phyloP scores from a whole-genome alignment of 176 grass and related monocot species.

The Oryza nivara region DNA sequence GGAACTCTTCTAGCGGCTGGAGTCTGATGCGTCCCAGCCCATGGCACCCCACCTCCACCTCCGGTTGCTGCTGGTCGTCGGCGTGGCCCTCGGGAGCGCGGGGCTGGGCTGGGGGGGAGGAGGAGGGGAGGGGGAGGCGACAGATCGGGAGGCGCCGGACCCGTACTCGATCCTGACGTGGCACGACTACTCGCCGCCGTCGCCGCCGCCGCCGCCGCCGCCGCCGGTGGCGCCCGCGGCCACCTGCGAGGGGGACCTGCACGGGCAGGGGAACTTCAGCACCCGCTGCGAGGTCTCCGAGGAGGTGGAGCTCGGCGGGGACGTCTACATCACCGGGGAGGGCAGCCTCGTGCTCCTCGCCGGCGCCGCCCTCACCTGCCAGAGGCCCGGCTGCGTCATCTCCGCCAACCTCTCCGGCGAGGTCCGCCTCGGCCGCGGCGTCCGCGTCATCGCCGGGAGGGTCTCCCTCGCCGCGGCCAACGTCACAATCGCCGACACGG shows the following conservation, averaged over 20 bases:
- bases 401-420: conserved; percentile 68
- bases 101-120: conserved; percentile 40
- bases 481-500: conserved; percentile 69
- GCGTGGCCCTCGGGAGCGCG: conserved; percentile 40
- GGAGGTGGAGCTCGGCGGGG: conserved; percentile 55
- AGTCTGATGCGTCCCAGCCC: conserved; percentile 86
- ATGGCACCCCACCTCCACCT: conserved; percentile 64
- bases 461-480: conserved; percentile 66
- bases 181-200: conserved; percentile 96
- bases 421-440: conserved; percentile 58
- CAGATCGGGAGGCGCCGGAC: conserved; percentile 53
- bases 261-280: conserved; percentile 73
- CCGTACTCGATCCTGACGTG: conserved; percentile 91
- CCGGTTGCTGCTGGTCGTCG: conserved; percentile 44
- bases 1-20: conserved; percentile 18
- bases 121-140: neutral
- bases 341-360: conserved; percentile 79
- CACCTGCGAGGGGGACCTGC: conserved; percentile 73
- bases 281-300: conserved; percentile 75
- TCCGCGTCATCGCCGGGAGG: conserved; percentile 66
- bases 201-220: conserved; percentile 76
- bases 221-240: conserved; percentile 62
- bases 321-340: conserved; percentile 75
- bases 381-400: conserved; percentile 67
- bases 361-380: conserved; percentile 69